Conservation (phyloP, 805 yeast species). For the Pichia pseudocactophila region DNA sequence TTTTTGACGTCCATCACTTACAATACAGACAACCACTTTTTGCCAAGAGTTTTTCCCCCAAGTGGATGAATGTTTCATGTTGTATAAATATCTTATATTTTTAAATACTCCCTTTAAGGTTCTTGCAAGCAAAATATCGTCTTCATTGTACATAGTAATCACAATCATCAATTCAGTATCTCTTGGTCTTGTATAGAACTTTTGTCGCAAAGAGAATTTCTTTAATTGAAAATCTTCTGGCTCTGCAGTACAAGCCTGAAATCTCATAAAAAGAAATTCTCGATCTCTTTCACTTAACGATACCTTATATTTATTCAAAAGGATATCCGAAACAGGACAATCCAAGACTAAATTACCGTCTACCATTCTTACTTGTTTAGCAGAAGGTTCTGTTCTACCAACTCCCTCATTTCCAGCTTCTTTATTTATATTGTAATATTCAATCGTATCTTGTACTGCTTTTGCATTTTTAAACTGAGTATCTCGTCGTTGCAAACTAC, state of each 20-base stretch:
- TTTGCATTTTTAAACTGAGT: conserved; percentile 11
- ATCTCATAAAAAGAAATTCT: conserved; percentile 82
- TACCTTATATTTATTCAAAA: conserved; percentile 43
- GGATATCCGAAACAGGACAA: conserved; percentile 74
- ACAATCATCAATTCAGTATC: conserved; percentile 80
- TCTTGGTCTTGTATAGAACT: conserved; percentile 68
- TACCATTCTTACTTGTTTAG: conserved; percentile 42
- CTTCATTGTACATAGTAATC: conserved; percentile 85
- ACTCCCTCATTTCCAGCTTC: not conserved
- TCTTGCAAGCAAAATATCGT: conserved; percentile 70
- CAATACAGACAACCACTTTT: conserved; percentile 80
- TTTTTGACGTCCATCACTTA: conserved; percentile 86
- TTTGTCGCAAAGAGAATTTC: conserved; percentile 76
- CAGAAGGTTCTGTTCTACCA: conserved; percentile 14
- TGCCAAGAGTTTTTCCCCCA: conserved; percentile 99
- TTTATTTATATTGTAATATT: conserved; percentile 6
- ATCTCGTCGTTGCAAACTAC: conserved; percentile 7
- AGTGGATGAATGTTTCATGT: conserved; percentile 49
- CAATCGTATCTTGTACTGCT: conserved; percentile 12
- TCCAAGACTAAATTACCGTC: conserved; percentile 79
- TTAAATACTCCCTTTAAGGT: conserved; percentile 88
- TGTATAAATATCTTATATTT: conserved; percentile 67
- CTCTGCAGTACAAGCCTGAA: conserved; percentile 90
- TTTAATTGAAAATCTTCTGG: conserved; percentile 58
- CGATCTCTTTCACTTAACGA: conserved; percentile 35